Evolutionary conservation across 495 filamentous ascomycete species (phyloP).

Genomic region (Aspergillus steynii): DNA sequence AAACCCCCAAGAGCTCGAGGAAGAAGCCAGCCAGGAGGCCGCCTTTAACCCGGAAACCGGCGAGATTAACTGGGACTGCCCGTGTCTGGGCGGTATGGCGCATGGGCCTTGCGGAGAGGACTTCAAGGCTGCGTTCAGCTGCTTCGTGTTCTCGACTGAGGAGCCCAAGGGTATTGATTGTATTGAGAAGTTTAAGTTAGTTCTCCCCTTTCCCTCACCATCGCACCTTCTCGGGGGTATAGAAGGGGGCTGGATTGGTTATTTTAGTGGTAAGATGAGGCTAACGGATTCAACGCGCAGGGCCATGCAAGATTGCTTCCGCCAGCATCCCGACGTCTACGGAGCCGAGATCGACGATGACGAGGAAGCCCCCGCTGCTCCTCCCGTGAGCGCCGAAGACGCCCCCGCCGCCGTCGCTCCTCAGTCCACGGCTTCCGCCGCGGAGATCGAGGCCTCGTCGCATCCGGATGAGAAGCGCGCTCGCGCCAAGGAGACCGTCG

Average conservation of each 20-base stretch:
- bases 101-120: constrained; percentile 94
- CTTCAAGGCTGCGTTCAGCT: constrained; percentile 93
- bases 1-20: constrained; percentile 62
- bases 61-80: constrained; percentile 99
- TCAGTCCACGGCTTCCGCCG: constrained; percentile 16
- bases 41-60: constrained; percentile 98
- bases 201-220: constrained; percentile 10
- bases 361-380: constrained; percentile 49
- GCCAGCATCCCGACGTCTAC: constrained; percentile 86
- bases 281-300: constrained; percentile 36
- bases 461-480: constrained; percentile 29
- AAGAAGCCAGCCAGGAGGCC: constrained; percentile 80
- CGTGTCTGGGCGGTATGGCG: constrained; percentile 96
- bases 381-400: constrained; percentile 18
- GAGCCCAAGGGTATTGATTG: constrained; percentile 99
- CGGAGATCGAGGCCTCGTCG: constrained; percentile 22
- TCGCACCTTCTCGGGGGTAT: neutral
- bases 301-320: constrained; percentile 97
- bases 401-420: constrained; percentile 14
- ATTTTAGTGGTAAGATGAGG: constrained; percentile 13
- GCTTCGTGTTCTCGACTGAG: constrained; percentile 90
- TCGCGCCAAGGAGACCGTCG: constrained; percentile 26
- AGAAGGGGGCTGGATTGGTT: neutral
- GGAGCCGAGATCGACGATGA: constrained; percentile 86
- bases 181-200: constrained; percentile 96